These are phyloP conservation scores for Euclidium syriacum DNA, from an alignment of 345 rosid species.

Conservation along the genomic window DNA sequence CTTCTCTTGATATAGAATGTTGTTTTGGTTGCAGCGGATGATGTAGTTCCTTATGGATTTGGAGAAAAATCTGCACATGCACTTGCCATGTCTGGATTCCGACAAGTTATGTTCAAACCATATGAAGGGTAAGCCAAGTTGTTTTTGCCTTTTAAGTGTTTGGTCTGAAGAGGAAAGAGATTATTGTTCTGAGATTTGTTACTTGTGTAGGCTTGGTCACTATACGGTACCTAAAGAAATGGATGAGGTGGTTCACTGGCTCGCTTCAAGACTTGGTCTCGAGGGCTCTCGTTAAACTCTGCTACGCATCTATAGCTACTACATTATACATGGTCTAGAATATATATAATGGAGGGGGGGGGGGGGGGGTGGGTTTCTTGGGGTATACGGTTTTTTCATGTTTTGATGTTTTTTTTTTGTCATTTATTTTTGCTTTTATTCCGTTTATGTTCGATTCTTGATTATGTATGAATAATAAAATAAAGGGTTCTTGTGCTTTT, in stretches of 20 bases:
- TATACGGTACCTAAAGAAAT: conserved; percentile 87
- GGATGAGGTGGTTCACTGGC: conserved; percentile 77
- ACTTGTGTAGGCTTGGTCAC: conserved; percentile 68
- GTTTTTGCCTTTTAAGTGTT: neutral
- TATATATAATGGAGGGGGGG: conserved; percentile 6
- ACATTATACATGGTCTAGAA: conserved; percentile 16
- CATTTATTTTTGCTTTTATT: conserved; percentile 8
- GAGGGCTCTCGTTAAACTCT: conserved; percentile 45
- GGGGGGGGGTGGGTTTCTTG: conserved; percentile 21
- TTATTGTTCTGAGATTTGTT: neutral
- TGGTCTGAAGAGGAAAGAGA: neutral
- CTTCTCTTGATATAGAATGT: neutral
- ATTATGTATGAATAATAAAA: conserved; percentile 20
- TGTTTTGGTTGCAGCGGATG: conserved; percentile 44
- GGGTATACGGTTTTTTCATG: conserved; percentile 27
- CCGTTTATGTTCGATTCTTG: conserved; percentile 20
- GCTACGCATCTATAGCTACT: neutral
- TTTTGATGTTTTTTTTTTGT: conserved; percentile 16
- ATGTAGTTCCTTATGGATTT: conserved; percentile 51
- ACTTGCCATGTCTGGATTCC: conserved; percentile 48
- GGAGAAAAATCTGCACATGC: conserved; percentile 59
- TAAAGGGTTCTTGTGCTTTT: neutral
- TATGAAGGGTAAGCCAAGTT: conserved; percentile 20
- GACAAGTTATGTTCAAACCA: conserved; percentile 27
- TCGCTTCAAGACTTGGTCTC: conserved; percentile 60